phyloP scores from a whole-genome alignment of 2,329 filamentous ascomycete genomes.

The Tothia fuscella region DNA sequence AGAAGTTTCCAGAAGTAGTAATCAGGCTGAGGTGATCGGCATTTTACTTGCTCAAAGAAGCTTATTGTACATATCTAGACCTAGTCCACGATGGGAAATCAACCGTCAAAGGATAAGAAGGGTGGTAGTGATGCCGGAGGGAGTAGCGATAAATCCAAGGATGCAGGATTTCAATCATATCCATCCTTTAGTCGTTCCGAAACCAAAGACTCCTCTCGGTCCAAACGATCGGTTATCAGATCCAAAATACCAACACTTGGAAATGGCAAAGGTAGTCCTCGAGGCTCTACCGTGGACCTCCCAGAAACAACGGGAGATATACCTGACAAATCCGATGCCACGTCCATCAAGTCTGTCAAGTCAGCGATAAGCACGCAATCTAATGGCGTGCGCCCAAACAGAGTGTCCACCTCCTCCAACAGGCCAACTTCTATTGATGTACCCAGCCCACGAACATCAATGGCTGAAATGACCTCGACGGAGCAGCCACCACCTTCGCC shows the following conservation, averaged over 20 bases:
- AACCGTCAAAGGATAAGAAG: slow-evolving; percentile 7
- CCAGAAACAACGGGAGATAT: slow-evolving; percentile 34
- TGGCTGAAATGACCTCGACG: slow-evolving; percentile 19
- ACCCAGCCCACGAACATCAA: slow-evolving; percentile 27
- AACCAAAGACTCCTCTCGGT: slow-evolving; percentile 83
- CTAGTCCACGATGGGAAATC: slow-evolving; percentile 5
- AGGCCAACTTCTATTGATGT: slow-evolving; percentile 28
- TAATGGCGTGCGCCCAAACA: slow-evolving; percentile 21
- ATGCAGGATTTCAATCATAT: slow-evolving; percentile 64
- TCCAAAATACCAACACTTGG: slow-evolving; percentile 76
- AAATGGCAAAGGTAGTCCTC: slow-evolving; percentile 75
- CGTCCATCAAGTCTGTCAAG: slow-evolving; percentile 63
- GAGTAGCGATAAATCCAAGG: not conserved
- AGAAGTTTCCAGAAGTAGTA: no score
- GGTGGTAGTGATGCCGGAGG: not conserved
- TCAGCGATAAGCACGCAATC: slow-evolving; percentile 47
- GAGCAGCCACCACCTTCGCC: slow-evolving; percentile 64
- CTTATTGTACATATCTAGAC: no score
- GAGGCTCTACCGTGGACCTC: slow-evolving; percentile 42
- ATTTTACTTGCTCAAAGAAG: no score
- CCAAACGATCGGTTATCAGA: slow-evolving; percentile 65
- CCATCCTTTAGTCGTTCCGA: slow-evolving; percentile 87
- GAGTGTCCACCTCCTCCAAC: slow-evolving; percentile 21
- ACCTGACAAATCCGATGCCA: slow-evolving; percentile 58
- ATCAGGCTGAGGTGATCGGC: no score